Evolutionary conservation across 2,329 filamentous ascomycete genomes (phyloP).

Genomic region (Apiospora kogelbergensis): DNA sequence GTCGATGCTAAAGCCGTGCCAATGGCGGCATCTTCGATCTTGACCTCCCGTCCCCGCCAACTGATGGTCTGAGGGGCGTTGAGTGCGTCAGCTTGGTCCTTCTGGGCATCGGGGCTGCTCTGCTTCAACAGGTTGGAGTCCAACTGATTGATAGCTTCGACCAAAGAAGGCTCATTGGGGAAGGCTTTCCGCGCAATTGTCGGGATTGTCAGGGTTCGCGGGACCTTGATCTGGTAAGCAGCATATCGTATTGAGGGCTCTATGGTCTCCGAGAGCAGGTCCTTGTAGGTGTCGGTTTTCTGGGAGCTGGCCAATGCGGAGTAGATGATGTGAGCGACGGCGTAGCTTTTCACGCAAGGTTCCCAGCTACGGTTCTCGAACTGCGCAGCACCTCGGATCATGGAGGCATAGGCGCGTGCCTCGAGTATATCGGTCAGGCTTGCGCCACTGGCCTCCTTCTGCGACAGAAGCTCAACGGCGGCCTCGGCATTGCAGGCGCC

Average conservation of each 20-base stretch:
- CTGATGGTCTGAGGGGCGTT: constrained; percentile 72
- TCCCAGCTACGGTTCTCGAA: constrained; percentile 92
- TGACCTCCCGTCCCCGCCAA: constrained; percentile 84
- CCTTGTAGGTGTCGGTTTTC: constrained; percentile 79
- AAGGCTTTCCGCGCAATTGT: constrained; percentile 80
- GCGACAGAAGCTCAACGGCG: constrained; percentile 65
- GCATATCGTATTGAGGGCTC: constrained; percentile 94
- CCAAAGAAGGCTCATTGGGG: constrained; percentile 62
- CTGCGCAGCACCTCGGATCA: constrained; percentile 72
- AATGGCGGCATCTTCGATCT: constrained; percentile 90
- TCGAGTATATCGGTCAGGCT: constrained; percentile 74
- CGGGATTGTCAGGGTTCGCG: constrained; percentile 78
- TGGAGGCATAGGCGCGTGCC: constrained; percentile 77
- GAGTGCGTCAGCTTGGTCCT: constrained; percentile 48
- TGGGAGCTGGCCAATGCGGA: constrained; percentile 64
- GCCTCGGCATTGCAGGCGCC: constrained; percentile 68
- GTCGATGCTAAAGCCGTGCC: constrained; percentile 79
- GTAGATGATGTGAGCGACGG: constrained; percentile 80
- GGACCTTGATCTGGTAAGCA: constrained; percentile 86
- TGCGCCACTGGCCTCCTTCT: constrained; percentile 64
- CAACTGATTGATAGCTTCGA: constrained; percentile 67
- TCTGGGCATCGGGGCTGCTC: constrained; percentile 46
- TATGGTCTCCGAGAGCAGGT: constrained; percentile 80
- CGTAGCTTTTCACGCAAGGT: constrained; percentile 71
- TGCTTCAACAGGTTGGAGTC: constrained; percentile 68